Base-by-base conservation (phyloP, 2,329 filamentous ascomycete genomes). In the Botrytis sinoallii region DNA sequence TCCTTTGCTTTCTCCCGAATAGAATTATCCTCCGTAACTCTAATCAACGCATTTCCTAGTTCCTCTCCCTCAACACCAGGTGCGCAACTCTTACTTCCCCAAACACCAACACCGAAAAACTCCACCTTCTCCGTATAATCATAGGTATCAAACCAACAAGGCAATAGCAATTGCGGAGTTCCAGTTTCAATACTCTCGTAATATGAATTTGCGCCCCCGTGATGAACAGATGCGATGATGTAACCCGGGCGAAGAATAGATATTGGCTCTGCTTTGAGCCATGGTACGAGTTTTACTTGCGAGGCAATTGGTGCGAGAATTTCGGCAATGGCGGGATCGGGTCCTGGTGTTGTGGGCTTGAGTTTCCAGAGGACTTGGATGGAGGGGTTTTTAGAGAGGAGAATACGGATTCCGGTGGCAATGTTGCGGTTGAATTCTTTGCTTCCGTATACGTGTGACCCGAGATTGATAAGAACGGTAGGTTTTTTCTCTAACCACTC, bases 381-480 rank as follows among this genome's bases (percentile, higher is more conserved):
- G 29, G 77, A 71, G 18, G 72, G 74, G 2, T 77, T 76, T 2
- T 73, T 70, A 12, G 83, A 78, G 0, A 87, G 77, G 3, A 85
- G 79, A 0, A 77, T 75, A 14, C 79, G 79, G 4, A 87, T 55
- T 0, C 83, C 83, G 0, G 60, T 65, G 0, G 83, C 83, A 46
- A 87, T 81, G 46, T 85, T 82, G 12, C 79, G 66, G 0, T 83
- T 84, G 65, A 84, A 81, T 0, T 71, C 48, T 10, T 71, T 63
- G 32, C 77, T 77, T 59, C 76, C 75, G 25, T 69, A 42, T 18
- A 77, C 68, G 35, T 77, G 75, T 0, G 85, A 85, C 0, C 86
- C 86, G 1, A 88, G 78, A 74, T 85, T 87, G 48, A 88, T 81
- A n/a, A 86, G 82, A 0, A 88, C 78, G 0, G 85, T 87, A 3